Percentiles rank a stretch among this genome's conserved stretches.
Evolutionary conservation across 768 basidiomycete genomes (phyloP).

Genomic region (Stropharia rugosoannulata): DNA sequence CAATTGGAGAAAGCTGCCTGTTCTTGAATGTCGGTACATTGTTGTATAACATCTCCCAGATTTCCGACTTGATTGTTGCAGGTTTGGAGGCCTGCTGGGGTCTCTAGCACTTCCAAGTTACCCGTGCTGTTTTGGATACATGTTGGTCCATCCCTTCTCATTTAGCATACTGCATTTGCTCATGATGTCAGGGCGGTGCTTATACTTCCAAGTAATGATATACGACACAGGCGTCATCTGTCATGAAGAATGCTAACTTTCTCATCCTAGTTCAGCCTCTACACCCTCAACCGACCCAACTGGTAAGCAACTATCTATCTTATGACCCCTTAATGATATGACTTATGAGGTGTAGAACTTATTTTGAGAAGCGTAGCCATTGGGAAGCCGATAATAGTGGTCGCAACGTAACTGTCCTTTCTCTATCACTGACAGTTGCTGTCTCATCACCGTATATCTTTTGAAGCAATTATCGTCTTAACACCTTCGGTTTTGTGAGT

Average conservation of each 20-base stretch:
- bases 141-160: slow-evolving; percentile 18
- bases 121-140: slow-evolving; percentile 40
- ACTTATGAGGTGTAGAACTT: slow-evolving; percentile 32
- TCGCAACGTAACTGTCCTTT: slow-evolving; percentile 38
- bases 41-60: background rate
- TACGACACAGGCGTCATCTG: background rate
- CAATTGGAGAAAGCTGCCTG: slow-evolving; percentile 54
- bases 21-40: slow-evolving; percentile 42
- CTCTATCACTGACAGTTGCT: background rate
- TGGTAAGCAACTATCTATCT: slow-evolving; percentile 27
- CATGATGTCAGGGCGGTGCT: slow-evolving; percentile 41
- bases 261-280: slow-evolving; percentile 35
- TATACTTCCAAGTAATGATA: slow-evolving; percentile 38
- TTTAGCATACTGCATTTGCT: background rate
- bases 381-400: slow-evolving; percentile 53
- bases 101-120: slow-evolving; percentile 24
- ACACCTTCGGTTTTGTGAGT: slow-evolving; percentile 54
- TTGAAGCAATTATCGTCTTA: slow-evolving; percentile 53
- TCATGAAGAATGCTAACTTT: background rate
- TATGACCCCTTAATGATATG: background rate
- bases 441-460: background rate
- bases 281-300: slow-evolving; percentile 42
- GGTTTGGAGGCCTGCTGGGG: slow-evolving; percentile 35
- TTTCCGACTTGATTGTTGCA: slow-evolving; percentile 10
- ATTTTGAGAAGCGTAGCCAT: slow-evolving; percentile 44